Evolutionary conservation across 176 grass and related monocot species (phyloP), one percentile per base, ranked within the genome.

Genomic region (Tillandsia fasciculata): DNA sequence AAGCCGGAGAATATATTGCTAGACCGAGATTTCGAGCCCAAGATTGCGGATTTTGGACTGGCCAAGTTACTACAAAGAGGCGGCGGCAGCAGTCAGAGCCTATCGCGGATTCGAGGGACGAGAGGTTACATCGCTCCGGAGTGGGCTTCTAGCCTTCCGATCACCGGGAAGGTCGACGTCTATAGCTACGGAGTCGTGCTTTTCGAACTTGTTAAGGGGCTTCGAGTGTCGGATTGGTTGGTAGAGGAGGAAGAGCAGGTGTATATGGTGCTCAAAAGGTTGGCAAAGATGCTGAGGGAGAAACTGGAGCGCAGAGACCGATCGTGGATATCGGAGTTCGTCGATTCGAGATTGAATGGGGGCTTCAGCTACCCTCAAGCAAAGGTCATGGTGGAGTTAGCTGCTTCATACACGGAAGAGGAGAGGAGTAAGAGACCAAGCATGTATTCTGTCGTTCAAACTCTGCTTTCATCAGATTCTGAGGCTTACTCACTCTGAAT

Each of bases 121-220:
- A 88, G 85, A 77, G 89, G 85, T 0, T 91, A 91, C 49, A 91
- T 91, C 24, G 82, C 85, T 51, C 86, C 86, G 0, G 83, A 89
- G 47, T 87, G 86, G 83, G 65, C 80, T 65, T 77, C 74, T 52
- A 87, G 78, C 74, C 86, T 86, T 27, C 83, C 80, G 0, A 84
- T 90, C 14, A 87, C 72, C 0, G 83, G 67, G 0, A 90, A 94
- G 73, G 78, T 67, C 0, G 75, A 90, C 53, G 86, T 94, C 51
- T 90, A 84, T 3, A 87, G 83, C 72, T 87, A 78, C 2, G 82
- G 83, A 0, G 64, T 88, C 8, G 80, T 93, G 50, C 80, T 89
- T 33, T 68, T 93, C 13, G 80, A 93, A 49, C 72, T 89, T 42
- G 71, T 88, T 14, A 78, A 61, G 14, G 85, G 90, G 17, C 10